phyloP scores from a whole-genome alignment of 2,329 filamentous ascomycete species.

The Diatrype stigma region DNA sequence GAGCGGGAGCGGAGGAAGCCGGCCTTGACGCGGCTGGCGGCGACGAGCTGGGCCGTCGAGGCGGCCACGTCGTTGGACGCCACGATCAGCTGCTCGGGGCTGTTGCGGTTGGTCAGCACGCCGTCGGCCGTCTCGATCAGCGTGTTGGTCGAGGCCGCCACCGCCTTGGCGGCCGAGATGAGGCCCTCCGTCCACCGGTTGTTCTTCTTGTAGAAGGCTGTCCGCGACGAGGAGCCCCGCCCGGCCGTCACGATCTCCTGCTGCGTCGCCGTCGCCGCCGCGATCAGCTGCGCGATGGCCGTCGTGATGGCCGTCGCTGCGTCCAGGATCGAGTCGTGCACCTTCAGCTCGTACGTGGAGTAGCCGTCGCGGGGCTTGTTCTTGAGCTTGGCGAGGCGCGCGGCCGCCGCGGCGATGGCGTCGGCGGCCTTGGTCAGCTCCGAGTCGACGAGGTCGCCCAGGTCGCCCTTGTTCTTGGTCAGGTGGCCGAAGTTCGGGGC shows the following conservation, averaged over 20 bases:
- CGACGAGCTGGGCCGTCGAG: constrained; percentile 92
- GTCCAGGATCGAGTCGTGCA: constrained; percentile 92
- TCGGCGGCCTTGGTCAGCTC: constrained; percentile 92
- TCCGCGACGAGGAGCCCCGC: constrained; percentile 78
- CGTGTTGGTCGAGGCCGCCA: constrained; percentile 88
- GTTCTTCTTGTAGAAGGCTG: constrained; percentile 99
- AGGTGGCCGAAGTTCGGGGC: constrained; percentile 84
- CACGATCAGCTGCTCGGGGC: constrained; percentile 93
- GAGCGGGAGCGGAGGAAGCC: constrained; percentile 91
- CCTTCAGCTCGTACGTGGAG: constrained; percentile 92
- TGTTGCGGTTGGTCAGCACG: constrained; percentile 87
- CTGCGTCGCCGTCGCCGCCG: constrained; percentile 87
- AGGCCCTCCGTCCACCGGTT: constrained; percentile 98
- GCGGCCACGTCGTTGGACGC: constrained; percentile 96
- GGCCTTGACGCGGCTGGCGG: constrained; percentile 92
- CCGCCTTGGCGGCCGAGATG: constrained; percentile 94
- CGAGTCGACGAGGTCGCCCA: constrained; percentile 87
- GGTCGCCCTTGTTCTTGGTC: constrained; percentile 71
- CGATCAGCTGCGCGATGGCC: constrained; percentile 90
- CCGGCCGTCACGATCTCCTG: constrained; percentile 96
- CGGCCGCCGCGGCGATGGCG: constrained; percentile 88
- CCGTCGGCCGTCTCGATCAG: constrained; percentile 98
- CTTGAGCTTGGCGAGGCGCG: constrained; percentile 83
- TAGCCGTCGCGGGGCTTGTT: constrained; percentile 96
- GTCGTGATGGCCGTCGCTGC: constrained; percentile 90